Percentiles rank a stretch among this genome's conserved stretches.
phyloP scores from a whole-genome alignment of 192 early-diverging fungal species.

The Gigaspora rosea region DNA sequence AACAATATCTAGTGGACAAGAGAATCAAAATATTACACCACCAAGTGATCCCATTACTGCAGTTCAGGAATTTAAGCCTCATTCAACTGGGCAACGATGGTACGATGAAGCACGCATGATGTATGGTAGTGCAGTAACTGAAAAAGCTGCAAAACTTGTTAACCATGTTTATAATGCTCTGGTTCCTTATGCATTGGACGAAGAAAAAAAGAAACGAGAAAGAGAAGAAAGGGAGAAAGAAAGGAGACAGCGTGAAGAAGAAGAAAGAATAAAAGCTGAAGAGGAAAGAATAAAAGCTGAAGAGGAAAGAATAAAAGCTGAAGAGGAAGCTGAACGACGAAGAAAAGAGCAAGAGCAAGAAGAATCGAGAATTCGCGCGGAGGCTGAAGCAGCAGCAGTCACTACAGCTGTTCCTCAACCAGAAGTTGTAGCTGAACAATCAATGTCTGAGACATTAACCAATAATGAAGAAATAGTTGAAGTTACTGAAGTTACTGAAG shows the following conservation, averaged over 20 bases:
- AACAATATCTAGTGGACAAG: conserved; percentile 27
- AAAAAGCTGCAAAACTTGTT: conserved; percentile 59
- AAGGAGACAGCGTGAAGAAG: conserved; percentile 40
- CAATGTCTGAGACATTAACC: not conserved
- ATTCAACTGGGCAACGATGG: conserved; percentile 80
- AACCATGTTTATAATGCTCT: conserved; percentile 70
- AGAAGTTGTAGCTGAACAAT: not conserved
- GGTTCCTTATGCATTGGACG: conserved; percentile 76
- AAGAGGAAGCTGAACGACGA: conserved; percentile 31
- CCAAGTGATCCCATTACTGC: conserved; percentile 50
- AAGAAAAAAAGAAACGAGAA: conserved; percentile 54
- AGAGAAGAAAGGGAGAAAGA: conserved; percentile 60
- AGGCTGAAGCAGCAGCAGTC: conserved; percentile 34
- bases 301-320: conserved; percentile 42
- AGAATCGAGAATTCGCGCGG: conserved; percentile 36
- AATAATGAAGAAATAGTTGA: conserved; percentile 35
- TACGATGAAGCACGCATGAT: conserved; percentile 83
- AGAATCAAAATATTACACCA: conserved; percentile 19
- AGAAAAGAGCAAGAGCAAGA: conserved; percentile 50
- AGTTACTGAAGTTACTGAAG: conserved; percentile 40
- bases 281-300: conserved; percentile 34
- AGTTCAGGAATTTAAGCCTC: conserved; percentile 69
- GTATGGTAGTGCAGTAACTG: conserved; percentile 63
- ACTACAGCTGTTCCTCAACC: no score
- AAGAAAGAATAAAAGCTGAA: conserved; percentile 39